phyloP scores from a whole-genome alignment of 257 asterid genomes.

The Solanum pennellii region DNA sequence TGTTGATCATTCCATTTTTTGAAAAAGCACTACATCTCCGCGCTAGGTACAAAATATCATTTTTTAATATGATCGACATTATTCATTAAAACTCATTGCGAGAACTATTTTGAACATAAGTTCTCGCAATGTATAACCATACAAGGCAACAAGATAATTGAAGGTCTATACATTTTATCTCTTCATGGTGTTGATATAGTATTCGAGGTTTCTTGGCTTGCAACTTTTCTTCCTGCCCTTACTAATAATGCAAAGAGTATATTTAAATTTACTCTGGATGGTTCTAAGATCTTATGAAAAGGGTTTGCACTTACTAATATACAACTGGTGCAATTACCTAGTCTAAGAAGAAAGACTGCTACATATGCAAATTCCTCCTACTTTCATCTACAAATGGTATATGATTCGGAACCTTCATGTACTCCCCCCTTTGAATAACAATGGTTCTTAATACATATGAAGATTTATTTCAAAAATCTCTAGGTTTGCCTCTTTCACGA shows the following conservation, averaged over 20 bases:
- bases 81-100: no score
- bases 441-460: neutral
- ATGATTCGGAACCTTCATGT: neutral
- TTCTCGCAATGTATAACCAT: neutral
- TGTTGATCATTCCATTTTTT: neutral
- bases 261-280: no score
- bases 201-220: no score
- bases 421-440: no score
- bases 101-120: no score
- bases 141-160: neutral
- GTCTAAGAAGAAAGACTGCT: neutral
- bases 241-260: no score
- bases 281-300: neutral
- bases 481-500: neutral
- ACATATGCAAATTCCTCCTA: neutral
- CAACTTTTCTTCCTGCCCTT: no score
- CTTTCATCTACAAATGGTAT: neutral
- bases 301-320: neutral
- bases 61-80: no score
- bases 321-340: neutral
- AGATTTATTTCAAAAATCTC: no score
- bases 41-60: no score
- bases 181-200: neutral
- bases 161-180: neutral
- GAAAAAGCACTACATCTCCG: no score